Evolutionary conservation across 148 eudicot species (phyloP).

Genomic region (Agrostemma githago): DNA sequence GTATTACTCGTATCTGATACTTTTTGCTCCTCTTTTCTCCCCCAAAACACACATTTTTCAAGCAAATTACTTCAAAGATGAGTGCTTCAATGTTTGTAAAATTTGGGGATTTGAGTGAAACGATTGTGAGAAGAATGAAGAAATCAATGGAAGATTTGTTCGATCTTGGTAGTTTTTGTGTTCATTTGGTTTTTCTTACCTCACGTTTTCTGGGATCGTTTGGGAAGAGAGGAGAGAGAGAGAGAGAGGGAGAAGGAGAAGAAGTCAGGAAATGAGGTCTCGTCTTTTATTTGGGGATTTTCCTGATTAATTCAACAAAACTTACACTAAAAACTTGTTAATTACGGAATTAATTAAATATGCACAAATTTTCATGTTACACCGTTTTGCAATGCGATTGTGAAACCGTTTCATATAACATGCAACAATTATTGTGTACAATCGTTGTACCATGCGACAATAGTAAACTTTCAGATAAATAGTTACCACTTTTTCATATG

Average conservation of each 20-base stretch:
- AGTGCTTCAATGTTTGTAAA: background rate
- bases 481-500: no score
- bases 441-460: no score
- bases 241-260: background rate
- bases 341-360: no score
- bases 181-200: background rate
- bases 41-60: conserved; percentile 8
- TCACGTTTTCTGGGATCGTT: conserved; percentile 15
- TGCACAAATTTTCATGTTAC: no score
- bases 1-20: background rate
- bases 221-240: background rate
- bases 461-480: no score
- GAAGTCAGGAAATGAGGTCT: background rate
- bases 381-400: no score
- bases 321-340: background rate
- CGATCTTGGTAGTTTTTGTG: background rate
- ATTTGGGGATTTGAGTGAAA: background rate
- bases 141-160: background rate
- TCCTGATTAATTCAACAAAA: background rate
- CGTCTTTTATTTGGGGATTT: background rate
- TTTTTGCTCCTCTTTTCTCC: conserved; percentile 2
- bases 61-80: background rate
- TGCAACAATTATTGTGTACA: no score
- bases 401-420: no score
- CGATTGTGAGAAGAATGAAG: background rate